phyloP scores from a whole-genome alignment of 2,329 filamentous ascomycete species.

The Penicillium oxalicum region DNA sequence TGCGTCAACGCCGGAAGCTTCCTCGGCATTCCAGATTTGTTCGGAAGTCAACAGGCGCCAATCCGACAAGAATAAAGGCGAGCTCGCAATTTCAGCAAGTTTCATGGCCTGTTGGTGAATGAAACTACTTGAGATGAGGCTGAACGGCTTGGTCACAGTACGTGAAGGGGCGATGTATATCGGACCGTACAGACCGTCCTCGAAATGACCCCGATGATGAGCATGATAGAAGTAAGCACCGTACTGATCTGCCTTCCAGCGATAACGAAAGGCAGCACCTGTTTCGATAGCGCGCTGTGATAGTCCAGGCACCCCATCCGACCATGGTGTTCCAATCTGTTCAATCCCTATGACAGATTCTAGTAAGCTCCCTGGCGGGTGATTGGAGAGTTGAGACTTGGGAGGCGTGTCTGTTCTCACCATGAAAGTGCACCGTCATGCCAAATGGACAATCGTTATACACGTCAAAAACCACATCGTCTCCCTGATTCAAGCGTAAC shows the following conservation, averaged over 20 bases:
- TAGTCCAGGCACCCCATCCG: constrained; percentile 55
- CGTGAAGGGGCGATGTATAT: constrained; percentile 43
- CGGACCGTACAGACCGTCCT: constrained; percentile 56
- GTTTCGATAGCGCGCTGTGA: constrained; percentile 50
- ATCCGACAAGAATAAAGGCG: constrained; percentile 52
- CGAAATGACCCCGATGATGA: constrained; percentile 51
- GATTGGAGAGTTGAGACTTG: background rate
- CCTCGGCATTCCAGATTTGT: constrained; percentile 32
- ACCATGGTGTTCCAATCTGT: constrained; percentile 52
- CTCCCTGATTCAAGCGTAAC: constrained; percentile 23
- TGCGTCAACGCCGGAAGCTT: constrained; percentile 34
- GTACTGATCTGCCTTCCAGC: constrained; percentile 51
- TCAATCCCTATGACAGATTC: constrained; percentile 18
- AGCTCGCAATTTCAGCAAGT: constrained; percentile 44
- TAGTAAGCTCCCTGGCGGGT: too few species aligned
- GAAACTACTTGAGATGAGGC: constrained; percentile 26
- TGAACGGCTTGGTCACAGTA: constrained; percentile 23
- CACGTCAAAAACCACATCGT: constrained; percentile 26
- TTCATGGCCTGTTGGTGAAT: constrained; percentile 40
- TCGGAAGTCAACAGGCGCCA: constrained; percentile 51
- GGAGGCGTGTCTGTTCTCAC: constrained; percentile 7
- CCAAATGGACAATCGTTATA: constrained; percentile 26
- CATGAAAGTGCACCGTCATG: constrained; percentile 29
- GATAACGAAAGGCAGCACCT: constrained; percentile 47
- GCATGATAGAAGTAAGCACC: constrained; percentile 60